Conservation (phyloP, 345 rosid genomes). For the Sapria himalayana region DNA sequence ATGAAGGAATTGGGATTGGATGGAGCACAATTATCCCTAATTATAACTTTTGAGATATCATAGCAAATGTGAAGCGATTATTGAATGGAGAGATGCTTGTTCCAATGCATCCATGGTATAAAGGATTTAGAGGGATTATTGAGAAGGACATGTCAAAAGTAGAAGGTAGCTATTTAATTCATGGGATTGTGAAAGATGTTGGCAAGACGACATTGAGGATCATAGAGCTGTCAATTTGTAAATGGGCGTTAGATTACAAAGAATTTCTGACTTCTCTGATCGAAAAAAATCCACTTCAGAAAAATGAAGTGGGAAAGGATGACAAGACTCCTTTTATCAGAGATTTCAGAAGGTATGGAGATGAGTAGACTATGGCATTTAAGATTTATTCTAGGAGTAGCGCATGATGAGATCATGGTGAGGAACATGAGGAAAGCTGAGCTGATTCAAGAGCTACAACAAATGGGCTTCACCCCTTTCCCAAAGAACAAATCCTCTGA, state of each 20-base stretch:
- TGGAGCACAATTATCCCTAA: constrained; percentile 88
- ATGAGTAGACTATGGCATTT: constrained; percentile 24
- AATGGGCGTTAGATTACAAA: constrained; percentile 78
- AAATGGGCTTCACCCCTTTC: constrained; percentile 67
- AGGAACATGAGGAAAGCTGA: constrained; percentile 79
- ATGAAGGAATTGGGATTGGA: constrained; percentile 99
- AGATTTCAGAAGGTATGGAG: constrained; percentile 21
- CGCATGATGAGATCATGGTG: constrained; percentile 63
- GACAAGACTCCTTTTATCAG: constrained; percentile 29
- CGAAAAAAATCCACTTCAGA: too few species aligned
- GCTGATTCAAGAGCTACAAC: constrained; percentile 42
- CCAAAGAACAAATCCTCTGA: constrained; percentile 39
- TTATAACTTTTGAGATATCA: constrained; percentile 71
- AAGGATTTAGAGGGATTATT: constrained; percentile 65
- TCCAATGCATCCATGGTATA: constrained; percentile 98
- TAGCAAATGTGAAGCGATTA: constrained; percentile 45
- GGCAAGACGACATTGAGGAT: constrained; percentile 42
- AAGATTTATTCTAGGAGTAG: constrained; percentile 76
- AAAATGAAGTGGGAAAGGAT: too few species aligned
- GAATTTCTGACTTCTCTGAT: constrained; percentile 35
- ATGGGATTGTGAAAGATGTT: constrained; percentile 48
- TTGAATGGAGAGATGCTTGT: constrained; percentile 55
- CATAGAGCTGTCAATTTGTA: constrained; percentile 67
- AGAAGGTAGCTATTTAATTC: constrained; percentile 44
- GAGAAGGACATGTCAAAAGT: constrained; percentile 55